phyloP scores from a whole-genome alignment of 495 filamentous ascomycete genomes.

The Lepraria neglecta region DNA sequence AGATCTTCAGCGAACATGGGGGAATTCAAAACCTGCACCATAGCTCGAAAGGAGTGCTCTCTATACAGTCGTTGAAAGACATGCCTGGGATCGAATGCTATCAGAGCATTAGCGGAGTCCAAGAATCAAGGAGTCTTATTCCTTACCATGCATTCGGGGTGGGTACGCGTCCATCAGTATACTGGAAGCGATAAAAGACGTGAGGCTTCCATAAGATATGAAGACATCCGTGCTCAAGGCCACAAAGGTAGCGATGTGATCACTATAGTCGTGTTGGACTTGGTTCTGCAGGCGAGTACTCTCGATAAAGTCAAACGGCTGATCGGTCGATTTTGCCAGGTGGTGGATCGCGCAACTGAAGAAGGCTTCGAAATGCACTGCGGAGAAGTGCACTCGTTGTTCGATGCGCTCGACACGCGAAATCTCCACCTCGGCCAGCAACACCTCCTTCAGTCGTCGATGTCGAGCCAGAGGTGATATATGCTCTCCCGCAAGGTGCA shows the following conservation, averaged over 20 bases:
- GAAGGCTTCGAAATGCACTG: slow-evolving; percentile 26
- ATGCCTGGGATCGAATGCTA: slow-evolving; percentile 24
- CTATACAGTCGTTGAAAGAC: slow-evolving; percentile 29
- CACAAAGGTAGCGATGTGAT: slow-evolving; percentile 27
- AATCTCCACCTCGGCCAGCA: neutral
- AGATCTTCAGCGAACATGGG: slow-evolving; percentile 18
- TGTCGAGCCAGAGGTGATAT: slow-evolving; percentile 23
- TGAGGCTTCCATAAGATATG: slow-evolving; percentile 21
- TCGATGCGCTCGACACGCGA: slow-evolving; percentile 6
- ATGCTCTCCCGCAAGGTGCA: slow-evolving; percentile 25
- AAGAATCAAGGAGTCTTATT: neutral
- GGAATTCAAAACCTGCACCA: slow-evolving; percentile 17
- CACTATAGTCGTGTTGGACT: slow-evolving; percentile 22
- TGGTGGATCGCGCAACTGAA: slow-evolving; percentile 27
- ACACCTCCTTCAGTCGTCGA: slow-evolving; percentile 21
- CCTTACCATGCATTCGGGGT: slow-evolving; percentile 31
- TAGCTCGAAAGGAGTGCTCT: slow-evolving; percentile 22
- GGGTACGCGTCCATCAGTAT: slow-evolving; percentile 34
- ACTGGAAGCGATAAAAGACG: slow-evolving; percentile 31
- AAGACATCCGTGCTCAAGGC: slow-evolving; percentile 12
- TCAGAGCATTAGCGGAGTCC: slow-evolving; percentile 2
- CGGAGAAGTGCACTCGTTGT: slow-evolving; percentile 24
- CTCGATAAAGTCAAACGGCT: slow-evolving; percentile 30
- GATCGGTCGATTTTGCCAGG: slow-evolving; percentile 14
- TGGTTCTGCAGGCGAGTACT: slow-evolving; percentile 17